Base-by-base conservation (phyloP, 805 yeast species). In the Priceomyces carsonii region DNA sequence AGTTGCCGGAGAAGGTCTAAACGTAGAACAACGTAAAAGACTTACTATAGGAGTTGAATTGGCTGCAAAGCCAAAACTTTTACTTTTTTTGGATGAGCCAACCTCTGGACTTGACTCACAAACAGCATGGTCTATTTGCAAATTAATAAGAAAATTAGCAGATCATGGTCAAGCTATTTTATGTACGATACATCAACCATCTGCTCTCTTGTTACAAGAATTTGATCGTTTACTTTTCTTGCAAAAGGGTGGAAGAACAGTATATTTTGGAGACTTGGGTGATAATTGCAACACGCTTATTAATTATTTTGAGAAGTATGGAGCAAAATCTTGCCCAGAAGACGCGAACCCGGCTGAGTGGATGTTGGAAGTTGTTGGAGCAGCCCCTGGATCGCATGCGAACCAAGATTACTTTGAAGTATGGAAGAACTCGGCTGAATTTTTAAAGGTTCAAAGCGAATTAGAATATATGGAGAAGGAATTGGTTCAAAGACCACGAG, bases 361-460 rank as follows among this genome's bases (percentile, higher is more conserved):
- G 93, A 88, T 88, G 95, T 69, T 88, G 60, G 84, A 83, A 43
- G 85, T 81, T 44, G 82, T 82, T 50, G 89, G 89, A 50, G 88
- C 89, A 34, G 88, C 88, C 22, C 89, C 89, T 5, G 89, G 88
- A 35, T 76, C 86, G 20, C 82, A 78, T 47, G 84, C 88, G 13
- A 69, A 69, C 32, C 85, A 79, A 59, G 85, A 84, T 57, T 83
- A 81, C 51, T 71, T 77, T 52, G 82, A 84, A 51, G 86, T 83
- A 32, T 86, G 96, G 96, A 60, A 73, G 55, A 70, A 73, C 29
- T 85, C 95, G 23, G 59, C 61, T 1, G 89, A 86, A 55, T 76
- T 74, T 48, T 51, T 61, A 34, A 79, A 71, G 5, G 77, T 84
- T 22, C 73, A 77, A 38, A 60, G 54, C 2, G 91, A 85, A 54